These are phyloP conservation scores for Lantana camara DNA, from an alignment of 257 asterid species.

Conservation along the genomic window DNA sequence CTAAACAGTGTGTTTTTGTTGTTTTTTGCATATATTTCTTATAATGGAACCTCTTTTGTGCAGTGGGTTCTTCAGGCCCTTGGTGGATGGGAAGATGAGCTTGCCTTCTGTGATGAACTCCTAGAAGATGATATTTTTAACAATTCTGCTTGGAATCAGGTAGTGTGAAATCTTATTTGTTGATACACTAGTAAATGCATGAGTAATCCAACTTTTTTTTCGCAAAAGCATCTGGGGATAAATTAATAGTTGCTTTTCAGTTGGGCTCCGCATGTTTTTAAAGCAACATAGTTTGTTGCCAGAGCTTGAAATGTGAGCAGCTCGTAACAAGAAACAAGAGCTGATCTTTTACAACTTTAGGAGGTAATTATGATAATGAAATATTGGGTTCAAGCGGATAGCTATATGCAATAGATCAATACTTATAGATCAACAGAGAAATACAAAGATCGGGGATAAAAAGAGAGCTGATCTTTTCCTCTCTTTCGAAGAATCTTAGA, in stretches of 20 bases:
- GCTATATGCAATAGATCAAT: no score
- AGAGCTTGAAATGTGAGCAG: neutral
- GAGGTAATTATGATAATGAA: neutral
- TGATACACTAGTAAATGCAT: neutral
- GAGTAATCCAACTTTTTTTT: neutral
- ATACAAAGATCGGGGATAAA: neutral
- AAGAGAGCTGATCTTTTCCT: neutral
- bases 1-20: slow-evolving; percentile 5
- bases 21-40: slow-evolving; percentile 3
- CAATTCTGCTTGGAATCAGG: slow-evolving; percentile 99
- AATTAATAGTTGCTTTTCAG: neutral
- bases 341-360: neutral
- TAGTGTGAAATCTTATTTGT: slow-evolving; percentile 22
- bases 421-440: neutral
- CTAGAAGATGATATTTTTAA: slow-evolving; percentile 81
- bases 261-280: neutral
- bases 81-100: slow-evolving; percentile 98
- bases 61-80: slow-evolving; percentile 98
- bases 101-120: slow-evolving; percentile 74
- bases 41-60: slow-evolving; percentile 27
- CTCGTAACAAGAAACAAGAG: neutral
- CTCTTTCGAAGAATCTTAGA: neutral
- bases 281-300: neutral
- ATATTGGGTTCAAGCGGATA: neutral
- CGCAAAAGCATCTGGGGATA: neutral